Conservation (phyloP, 345 rosid species). For the Clarkia xantiana region DNA sequence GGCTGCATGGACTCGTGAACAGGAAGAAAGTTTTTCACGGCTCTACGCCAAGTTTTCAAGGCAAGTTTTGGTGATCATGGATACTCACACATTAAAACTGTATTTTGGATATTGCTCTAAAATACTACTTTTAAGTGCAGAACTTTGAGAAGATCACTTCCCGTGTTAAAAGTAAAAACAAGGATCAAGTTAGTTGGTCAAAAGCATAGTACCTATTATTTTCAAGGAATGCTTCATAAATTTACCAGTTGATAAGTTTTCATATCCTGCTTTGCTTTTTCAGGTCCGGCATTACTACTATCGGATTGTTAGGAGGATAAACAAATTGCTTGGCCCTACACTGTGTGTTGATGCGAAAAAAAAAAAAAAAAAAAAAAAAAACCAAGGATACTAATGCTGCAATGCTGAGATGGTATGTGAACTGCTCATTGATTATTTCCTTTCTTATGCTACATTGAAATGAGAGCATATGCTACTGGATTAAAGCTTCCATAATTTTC, state of each 20-base stretch:
- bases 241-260: no score
- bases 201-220: no score
- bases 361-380: conserved; percentile 92
- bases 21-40: conserved; percentile 93
- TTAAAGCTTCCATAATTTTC: no score
- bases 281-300: no score
- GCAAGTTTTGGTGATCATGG: conserved; percentile 20
- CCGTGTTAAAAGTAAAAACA: conserved; percentile 91
- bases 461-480: no score
- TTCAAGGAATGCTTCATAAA: no score
- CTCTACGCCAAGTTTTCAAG: conserved; percentile 98
- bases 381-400: conserved; percentile 99
- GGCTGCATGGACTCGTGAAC: conserved; percentile 99
- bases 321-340: conserved; percentile 84
- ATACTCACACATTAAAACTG: conserved; percentile 1
- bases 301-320: conserved; percentile 94
- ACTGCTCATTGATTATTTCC: neutral
- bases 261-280: no score
- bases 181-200: no score
- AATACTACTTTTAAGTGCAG: conserved; percentile 24
- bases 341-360: conserved; percentile 90
- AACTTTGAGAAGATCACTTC: conserved; percentile 94
- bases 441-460: conserved; percentile 3
- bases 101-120: neutral
- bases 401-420: conserved; percentile 88